Percentiles rank a stretch among this genome's conserved stretches.
These are phyloP conservation scores for Megacollybia platyphylla DNA, from an alignment of 1,284 basidiomycete species.

Conservation along the genomic window DNA sequence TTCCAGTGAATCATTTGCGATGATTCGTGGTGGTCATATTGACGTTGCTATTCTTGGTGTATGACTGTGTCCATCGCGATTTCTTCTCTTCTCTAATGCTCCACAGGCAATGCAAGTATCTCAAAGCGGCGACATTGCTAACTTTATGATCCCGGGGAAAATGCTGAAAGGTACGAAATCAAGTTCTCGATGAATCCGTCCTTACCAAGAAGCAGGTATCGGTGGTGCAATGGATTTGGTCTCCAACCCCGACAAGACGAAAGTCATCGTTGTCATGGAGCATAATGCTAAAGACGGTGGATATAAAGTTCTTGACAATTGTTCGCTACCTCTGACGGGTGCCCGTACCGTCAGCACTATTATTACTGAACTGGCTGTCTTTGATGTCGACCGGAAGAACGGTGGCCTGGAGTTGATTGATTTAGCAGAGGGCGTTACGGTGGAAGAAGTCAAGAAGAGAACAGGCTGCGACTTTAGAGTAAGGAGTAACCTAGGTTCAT, in stretches of 20 bases:
- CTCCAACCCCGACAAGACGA: slow-evolving; percentile 85
- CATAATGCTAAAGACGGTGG: slow-evolving; percentile 84
- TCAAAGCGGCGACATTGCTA: slow-evolving; percentile 87
- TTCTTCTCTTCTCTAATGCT: slow-evolving; percentile 4
- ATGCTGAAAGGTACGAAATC: slow-evolving; percentile 58
- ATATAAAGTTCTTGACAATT: slow-evolving; percentile 78
- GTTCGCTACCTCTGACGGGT: slow-evolving; percentile 81
- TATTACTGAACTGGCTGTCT: slow-evolving; percentile 88
- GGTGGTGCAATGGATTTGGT: slow-evolving; percentile 96
- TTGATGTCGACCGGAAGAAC: slow-evolving; percentile 71
- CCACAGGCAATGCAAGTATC: slow-evolving; percentile 88
- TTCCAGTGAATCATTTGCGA: slow-evolving; percentile 85
- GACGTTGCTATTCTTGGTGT: slow-evolving; percentile 84
- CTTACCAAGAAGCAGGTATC: slow-evolving; percentile 42
- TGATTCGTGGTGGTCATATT: slow-evolving; percentile 94
- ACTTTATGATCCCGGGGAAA: slow-evolving; percentile 96
- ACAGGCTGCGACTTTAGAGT: slow-evolving; percentile 73
- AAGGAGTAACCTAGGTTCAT: slow-evolving; percentile 24
- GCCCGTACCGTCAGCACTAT: slow-evolving; percentile 78
- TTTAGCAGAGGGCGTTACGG: slow-evolving; percentile 68
- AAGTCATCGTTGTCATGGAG: slow-evolving; percentile 81
- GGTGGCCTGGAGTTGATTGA: slow-evolving; percentile 73
- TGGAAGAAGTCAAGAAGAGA: slow-evolving; percentile 79
- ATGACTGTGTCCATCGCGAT: slow-evolving; percentile 12
- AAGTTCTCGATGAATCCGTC: slow-evolving; percentile 4